Base-by-base conservation (phyloP, 2,329 filamentous ascomycete genomes). In the Chaetomium olivaceum region DNA sequence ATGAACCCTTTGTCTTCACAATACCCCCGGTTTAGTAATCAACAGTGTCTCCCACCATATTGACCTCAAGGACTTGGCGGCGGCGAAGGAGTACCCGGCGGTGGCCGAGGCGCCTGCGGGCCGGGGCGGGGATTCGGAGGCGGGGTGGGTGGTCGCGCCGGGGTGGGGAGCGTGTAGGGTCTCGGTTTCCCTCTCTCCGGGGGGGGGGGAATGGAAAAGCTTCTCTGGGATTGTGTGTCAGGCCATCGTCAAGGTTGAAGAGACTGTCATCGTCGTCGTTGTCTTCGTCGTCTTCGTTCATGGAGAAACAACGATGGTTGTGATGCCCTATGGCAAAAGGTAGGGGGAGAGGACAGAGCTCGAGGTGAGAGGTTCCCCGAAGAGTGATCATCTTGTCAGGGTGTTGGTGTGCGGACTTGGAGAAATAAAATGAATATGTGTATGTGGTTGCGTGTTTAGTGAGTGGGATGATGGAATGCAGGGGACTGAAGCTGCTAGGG, bases 121-220 rank as follows among this genome's bases (percentile, higher is more conserved):
- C 61, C 61, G 2, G 61, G 61, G 1, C 61, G 21, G 8, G 61
- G 61, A 5, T 21, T n/a, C 27, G 54, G 54, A 8, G 61, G 54
- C 25, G 61, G 61, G 12, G 61, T 50, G 21, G 61, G 52, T 27
- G 57, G 57, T 19, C 11, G 23, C 0, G 16, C 16, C 7, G 43
- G 61, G 52, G 11, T 46, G 6, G 39, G 51, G 51, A 12, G 12
- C 1, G 33, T n/a, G 29, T 9, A 3, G 6, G 57, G 39, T 9
- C 2, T 11, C 4, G 39, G 39, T 43, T 2, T 43, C 39, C 39
- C 16, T 5, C 16, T 8, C 39, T 8, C 57, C 23, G 12, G 36
- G 19, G 39, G 6, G 27, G 27, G 27, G 27, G 27, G 6, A 29
- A 29, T 29, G 27, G 27, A 29, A 29, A 7, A 11, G 16, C 12